Conservation (phyloP, 2,329 filamentous ascomycete species). For the Colletotrichum sidae region DNA sequence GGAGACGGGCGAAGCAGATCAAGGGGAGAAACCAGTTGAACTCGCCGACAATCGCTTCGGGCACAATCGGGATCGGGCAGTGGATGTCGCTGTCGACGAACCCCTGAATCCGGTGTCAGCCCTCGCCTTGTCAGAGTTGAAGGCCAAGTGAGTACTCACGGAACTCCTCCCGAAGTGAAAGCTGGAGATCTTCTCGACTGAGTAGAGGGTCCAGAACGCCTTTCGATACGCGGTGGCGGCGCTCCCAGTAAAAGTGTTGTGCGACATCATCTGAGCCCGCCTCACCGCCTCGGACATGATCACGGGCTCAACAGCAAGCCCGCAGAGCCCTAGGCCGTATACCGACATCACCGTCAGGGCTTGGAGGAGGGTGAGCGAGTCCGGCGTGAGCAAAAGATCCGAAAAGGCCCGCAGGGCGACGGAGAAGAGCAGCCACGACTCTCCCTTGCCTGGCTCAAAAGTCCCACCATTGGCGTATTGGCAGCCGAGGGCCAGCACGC, state of each 20-base stretch:
- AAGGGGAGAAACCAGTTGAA: conserved; percentile 43
- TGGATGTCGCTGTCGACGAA: conserved; percentile 48
- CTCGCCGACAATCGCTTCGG: conserved; percentile 40
- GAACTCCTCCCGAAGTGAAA: conserved; percentile 47
- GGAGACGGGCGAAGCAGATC: conserved; percentile 42
- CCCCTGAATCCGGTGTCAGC: conserved; percentile 29
- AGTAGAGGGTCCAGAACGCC: conserved; percentile 45
- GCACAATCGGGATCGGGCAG: conserved; percentile 43
- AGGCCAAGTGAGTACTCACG: conserved; percentile 13
- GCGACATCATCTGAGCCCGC: conserved; percentile 45
- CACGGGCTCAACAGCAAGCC: conserved; percentile 46
- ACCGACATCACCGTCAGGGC: conserved; percentile 47
- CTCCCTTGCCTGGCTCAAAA: conserved; percentile 52
- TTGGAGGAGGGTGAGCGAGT: conserved; percentile 46
- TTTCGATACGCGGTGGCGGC: conserved; percentile 41
- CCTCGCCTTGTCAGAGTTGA: fast-evolving
- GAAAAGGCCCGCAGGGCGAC: conserved; percentile 49
- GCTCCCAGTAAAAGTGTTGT: conserved; percentile 37
- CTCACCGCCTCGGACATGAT: conserved; percentile 46
- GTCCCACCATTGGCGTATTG: conserved; percentile 49
- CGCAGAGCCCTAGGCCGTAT: conserved; percentile 43
- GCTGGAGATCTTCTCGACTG: conserved; percentile 43
- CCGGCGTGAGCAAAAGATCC: conserved; percentile 46
- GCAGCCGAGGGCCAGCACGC: conserved; percentile 51
- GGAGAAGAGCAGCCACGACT: conserved; percentile 53